Conservation (phyloP, 2,329 filamentous ascomycete genomes). For the Colletotrichum orchidophilum region DNA sequence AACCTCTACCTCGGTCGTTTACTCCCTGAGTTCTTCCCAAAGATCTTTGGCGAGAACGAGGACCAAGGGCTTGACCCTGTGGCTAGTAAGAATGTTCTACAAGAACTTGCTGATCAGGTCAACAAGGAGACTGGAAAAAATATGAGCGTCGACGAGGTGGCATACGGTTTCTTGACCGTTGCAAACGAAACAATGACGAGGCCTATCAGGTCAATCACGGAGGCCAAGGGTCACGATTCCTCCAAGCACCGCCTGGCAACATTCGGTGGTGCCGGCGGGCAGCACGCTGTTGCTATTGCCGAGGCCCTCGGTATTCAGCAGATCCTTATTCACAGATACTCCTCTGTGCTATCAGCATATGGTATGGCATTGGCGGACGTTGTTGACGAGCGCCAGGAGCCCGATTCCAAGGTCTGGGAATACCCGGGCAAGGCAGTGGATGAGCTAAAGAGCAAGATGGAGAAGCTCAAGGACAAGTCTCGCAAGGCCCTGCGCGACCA, state of each 20-base stretch:
- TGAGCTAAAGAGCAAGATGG: constrained; percentile 78
- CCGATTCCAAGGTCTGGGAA: constrained; percentile 71
- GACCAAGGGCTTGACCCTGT: constrained; percentile 80
- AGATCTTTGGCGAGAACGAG: constrained; percentile 93
- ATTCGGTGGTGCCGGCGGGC: constrained; percentile 90
- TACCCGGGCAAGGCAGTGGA: constrained; percentile 66
- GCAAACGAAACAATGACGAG: constrained; percentile 93
- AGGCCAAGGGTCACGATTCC: constrained; percentile 92
- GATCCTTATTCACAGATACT: constrained; percentile 87
- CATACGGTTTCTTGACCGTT: constrained; percentile 88
- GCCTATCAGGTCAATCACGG: constrained; percentile 88
- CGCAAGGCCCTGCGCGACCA: constrained; percentile 74
- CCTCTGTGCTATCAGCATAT: constrained; percentile 88
- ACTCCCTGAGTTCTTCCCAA: constrained; percentile 91
- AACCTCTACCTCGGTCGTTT: constrained; percentile 87
- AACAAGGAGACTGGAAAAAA: constrained; percentile 77
- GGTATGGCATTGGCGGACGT: constrained; percentile 94
- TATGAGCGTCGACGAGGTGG: constrained; percentile 85
- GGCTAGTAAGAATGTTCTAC: constrained; percentile 79
- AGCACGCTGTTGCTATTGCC: constrained; percentile 92
- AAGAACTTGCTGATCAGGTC: constrained; percentile 79
- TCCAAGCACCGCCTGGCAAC: constrained; percentile 90
- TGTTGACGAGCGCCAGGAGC: constrained; percentile 89
- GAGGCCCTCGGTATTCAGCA: constrained; percentile 85
- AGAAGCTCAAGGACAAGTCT: constrained; percentile 81